These are phyloP conservation scores for Mortierella sp. DNA, from an alignment of 371 early-diverging fungal genomes.

Conservation along the genomic window DNA sequence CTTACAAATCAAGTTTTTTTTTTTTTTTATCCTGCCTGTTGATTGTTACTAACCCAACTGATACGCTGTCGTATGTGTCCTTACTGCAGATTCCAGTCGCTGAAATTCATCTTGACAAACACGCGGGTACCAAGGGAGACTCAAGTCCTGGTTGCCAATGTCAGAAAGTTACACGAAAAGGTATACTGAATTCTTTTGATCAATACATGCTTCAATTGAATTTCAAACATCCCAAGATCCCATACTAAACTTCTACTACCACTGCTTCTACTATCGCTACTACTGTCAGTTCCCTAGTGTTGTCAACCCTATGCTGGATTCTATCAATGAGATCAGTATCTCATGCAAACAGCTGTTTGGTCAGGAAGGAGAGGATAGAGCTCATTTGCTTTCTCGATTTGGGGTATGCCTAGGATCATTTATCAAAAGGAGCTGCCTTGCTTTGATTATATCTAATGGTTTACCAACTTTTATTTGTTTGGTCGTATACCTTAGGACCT, in stretches of 20 bases:
- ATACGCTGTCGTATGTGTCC: no score
- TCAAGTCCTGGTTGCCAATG: constrained; percentile 86
- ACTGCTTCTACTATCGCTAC: neutral
- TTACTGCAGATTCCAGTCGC: constrained; percentile 67
- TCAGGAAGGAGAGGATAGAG: constrained; percentile 27
- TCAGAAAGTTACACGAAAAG: constrained; percentile 69
- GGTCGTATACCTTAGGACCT: constrained; percentile 62
- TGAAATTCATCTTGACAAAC: constrained; percentile 86
- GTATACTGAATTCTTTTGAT: constrained; percentile 40
- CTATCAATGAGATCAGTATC: constrained; percentile 77
- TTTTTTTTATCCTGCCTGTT: neutral
- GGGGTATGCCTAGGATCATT: constrained; percentile 29
- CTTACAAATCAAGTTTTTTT: neutral
- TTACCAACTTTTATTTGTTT: neutral
- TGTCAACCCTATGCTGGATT: constrained; percentile 80
- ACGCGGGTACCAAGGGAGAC: constrained; percentile 93
- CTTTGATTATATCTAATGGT: neutral
- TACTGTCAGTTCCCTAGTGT: constrained; percentile 68
- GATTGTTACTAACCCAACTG: neutral
- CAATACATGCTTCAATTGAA: neutral
- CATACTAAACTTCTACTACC: neutral
- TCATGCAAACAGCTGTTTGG: constrained; percentile 62
- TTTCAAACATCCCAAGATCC: no score
- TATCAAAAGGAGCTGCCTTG: neutral
- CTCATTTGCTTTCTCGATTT: constrained; percentile 42